phyloP scores from a whole-genome alignment of 2,329 filamentous ascomycete genomes.

The Chalara sp. region DNA sequence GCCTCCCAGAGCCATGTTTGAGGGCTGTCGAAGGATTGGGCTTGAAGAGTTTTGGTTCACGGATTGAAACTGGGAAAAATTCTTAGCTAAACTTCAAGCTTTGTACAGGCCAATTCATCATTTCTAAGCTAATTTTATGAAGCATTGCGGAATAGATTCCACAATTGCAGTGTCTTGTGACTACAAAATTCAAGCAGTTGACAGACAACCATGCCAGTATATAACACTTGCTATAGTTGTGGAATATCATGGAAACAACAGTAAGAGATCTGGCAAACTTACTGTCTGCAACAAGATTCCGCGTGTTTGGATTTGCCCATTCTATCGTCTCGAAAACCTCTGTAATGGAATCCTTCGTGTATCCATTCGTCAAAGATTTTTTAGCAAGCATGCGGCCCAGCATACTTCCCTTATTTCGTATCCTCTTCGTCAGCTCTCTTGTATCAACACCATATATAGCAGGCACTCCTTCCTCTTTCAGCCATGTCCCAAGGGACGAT shows the following conservation, averaged over 20 bases:
- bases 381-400: constrained; percentile 82
- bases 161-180: too few species aligned
- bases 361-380: constrained; percentile 37
- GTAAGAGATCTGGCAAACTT: constrained; percentile 35
- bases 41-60: constrained; percentile 77
- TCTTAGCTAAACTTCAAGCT: too few species aligned
- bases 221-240: too few species aligned
- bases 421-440: constrained; percentile 85
- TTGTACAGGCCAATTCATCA: too few species aligned
- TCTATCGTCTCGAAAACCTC: constrained; percentile 67
- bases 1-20: constrained; percentile 81
- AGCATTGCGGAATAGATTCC: too few species aligned
- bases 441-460: constrained; percentile 96
- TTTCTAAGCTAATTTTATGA: too few species aligned
- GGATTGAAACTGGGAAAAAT: constrained; percentile 67
- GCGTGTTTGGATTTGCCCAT: constrained; percentile 87
- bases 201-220: too few species aligned
- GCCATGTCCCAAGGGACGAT: constrained; percentile 87
- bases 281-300: constrained; percentile 94
- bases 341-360: constrained; percentile 33
- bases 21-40: constrained; percentile 65
- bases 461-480: constrained; percentile 91
- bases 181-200: too few species aligned
- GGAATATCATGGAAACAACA: too few species aligned
- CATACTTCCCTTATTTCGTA: constrained; percentile 93